phyloP scores from a whole-genome alignment of 2,329 filamentous ascomycete genomes.

The Pestalotiopsis sp. region DNA sequence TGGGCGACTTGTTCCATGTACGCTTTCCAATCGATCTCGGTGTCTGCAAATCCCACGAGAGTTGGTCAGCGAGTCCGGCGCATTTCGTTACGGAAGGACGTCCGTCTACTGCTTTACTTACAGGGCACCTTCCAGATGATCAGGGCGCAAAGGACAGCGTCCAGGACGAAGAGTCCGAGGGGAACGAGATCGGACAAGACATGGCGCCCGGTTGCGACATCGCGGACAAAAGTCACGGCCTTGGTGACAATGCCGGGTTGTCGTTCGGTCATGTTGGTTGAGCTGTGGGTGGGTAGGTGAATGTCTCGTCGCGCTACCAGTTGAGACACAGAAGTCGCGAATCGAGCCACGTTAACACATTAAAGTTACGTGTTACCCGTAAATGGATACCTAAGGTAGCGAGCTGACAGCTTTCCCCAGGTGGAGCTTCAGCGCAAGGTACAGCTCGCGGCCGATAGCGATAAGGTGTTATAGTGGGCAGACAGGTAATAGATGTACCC shows the following conservation, averaged over 20 bases:
- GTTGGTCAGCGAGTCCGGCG: background rate
- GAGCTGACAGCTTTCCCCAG: background rate
- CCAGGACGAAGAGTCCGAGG: slow-evolving; percentile 67
- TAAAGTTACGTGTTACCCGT: background rate
- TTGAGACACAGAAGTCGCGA: slow-evolving; percentile 14
- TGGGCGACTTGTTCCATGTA: slow-evolving; percentile 94
- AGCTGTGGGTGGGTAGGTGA: background rate
- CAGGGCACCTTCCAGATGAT: slow-evolving; percentile 85
- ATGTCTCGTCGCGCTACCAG: slow-evolving; percentile 14
- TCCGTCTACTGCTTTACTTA: slow-evolving; percentile 46
- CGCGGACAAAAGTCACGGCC: slow-evolving; percentile 36
- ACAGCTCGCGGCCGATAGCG: too few relatives aligned
- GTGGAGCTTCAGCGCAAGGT: too few relatives aligned
- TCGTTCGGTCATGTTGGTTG: slow-evolving; percentile 25
- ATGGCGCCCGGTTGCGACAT: slow-evolving; percentile 53
- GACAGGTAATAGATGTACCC: too few relatives aligned
- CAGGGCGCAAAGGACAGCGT: slow-evolving; percentile 71
- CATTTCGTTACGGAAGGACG: background rate
- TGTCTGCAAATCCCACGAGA: slow-evolving; percentile 58
- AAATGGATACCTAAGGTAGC: background rate
- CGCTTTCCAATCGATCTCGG: slow-evolving; percentile 95
- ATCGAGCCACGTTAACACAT: slow-evolving; percentile 4
- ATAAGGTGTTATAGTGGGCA: too few relatives aligned
- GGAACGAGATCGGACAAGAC: slow-evolving; percentile 53
- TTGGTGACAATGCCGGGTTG: slow-evolving; percentile 25